Base-by-base conservation (phyloP, 148 eudicot genomes). In the Pouteria glomerata region DNA sequence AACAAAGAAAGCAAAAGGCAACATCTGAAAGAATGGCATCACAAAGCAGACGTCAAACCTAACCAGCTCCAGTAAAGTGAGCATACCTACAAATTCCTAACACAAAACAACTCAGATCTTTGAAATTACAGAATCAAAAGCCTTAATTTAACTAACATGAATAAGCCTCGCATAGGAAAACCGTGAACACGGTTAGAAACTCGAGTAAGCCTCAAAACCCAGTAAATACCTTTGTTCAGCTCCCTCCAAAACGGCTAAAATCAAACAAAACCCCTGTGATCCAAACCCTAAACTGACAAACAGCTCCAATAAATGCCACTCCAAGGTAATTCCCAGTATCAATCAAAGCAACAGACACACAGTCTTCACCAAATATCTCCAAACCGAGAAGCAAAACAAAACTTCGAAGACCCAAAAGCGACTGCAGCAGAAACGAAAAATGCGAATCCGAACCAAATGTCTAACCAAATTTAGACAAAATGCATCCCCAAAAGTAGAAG, bases 371-470 rank as follows among this genome's bases (percentile, higher is more conserved):
- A 19, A 48, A 48, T 18, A 27, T 34, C 26, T 7, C 66, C 41
- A 56, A 11, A 44, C 65, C 52, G 13, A 66, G 42, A 23, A 30
- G 47, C 12, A 33, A 71, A 48, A 11, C 23, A 31, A 59, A 55
- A 47, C 29, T 34, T 63, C 57, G 63, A 6, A 24, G 18, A 56
- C 52, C 41, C 63, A 73, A 55, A 60, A 48, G 44, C 48, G 34
- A 37, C 52, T 33, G 2, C 16, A 24, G 3, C 41, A 21, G 18
- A 71, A 66, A n/a, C 31, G 16, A 19, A 73, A 74, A 39, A 69
- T 68, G 73, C 47, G 76, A 77, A 71, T 71, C 68, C 21, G 57
- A 42, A 61, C 69, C 61, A 29, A 58, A 66, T 50, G 45, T 18
- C 44, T 1, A 41, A 21, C 45, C 37, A 48, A 67, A 47, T 21